phyloP scores from a whole-genome alignment of 129 eudicot species.

The Gnaphalium uliginosum region DNA sequence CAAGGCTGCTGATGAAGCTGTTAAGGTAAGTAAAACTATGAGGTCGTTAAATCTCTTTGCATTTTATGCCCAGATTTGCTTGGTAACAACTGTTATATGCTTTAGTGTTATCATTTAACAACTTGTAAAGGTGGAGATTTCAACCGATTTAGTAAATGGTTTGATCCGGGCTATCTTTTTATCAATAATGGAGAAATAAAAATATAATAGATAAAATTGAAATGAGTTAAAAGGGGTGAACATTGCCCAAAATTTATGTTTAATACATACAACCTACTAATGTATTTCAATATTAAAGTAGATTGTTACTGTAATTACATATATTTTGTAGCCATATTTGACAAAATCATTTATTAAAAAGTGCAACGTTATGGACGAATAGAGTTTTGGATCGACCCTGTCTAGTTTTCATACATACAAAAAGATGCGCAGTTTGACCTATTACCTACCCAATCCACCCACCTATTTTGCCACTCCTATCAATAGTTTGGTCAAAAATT shows the following conservation, averaged over 20 bases:
- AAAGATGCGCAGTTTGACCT: background rate
- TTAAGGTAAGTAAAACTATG: conserved; percentile 69
- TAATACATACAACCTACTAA: background rate
- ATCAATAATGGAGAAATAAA: background rate
- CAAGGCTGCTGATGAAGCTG: conserved; percentile 95
- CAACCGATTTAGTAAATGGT: background rate
- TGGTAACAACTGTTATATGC: background rate
- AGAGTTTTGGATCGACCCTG: background rate
- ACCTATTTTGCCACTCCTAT: background rate
- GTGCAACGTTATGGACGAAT: background rate
- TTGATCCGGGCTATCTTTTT: background rate
- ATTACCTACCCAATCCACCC: background rate
- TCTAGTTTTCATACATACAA: background rate
- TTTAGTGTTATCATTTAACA: background rate
- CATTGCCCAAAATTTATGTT: background rate
- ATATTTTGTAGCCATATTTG: background rate
- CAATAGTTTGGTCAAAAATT: background rate
- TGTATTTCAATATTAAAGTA: no score
- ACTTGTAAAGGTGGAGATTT: background rate
- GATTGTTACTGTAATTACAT: background rate
- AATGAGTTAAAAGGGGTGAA: background rate
- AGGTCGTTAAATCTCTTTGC: background rate
- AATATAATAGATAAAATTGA: background rate
- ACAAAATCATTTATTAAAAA: background rate
- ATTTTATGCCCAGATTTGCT: background rate